Conservation (phyloP, 78 protist genomes). For the Protostelium mycophagum region DNA sequence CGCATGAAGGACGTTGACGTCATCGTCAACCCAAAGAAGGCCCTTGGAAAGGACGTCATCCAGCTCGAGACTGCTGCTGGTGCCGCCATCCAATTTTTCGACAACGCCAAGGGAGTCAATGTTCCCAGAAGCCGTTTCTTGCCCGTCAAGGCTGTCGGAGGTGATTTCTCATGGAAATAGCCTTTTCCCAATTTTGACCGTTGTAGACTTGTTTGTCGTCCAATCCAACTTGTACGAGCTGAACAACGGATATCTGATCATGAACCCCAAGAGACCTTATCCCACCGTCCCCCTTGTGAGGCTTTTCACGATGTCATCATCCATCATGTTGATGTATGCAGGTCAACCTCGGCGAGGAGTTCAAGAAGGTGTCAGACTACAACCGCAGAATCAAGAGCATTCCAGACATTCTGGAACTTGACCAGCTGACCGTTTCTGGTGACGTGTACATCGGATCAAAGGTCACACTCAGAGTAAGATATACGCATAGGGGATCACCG, state of each 20-base stretch:
- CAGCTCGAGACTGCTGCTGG: constrained; percentile 98
- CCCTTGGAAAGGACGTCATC: constrained; percentile 71
- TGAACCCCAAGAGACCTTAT: constrained; percentile 63
- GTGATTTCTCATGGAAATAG: not conserved
- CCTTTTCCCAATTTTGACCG: not conserved
- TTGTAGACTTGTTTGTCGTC: constrained; percentile 86
- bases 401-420: constrained; percentile 88
- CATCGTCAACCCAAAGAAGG: constrained; percentile 90
- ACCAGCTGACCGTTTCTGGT: constrained; percentile 87
- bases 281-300: constrained; percentile 76
- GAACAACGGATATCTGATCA: constrained; percentile 55
- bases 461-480: constrained; percentile 44
- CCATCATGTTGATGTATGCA: too few relatives aligned
- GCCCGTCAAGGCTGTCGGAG: constrained; percentile 90
- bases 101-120: constrained; percentile 71
- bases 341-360: constrained; percentile 83
- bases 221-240: constrained; percentile 82
- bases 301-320: too few relatives aligned
- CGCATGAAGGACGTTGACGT: constrained; percentile 73
- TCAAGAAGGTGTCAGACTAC: constrained; percentile 70
- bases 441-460: constrained; percentile 86
- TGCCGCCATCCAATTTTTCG: constrained; percentile 89
- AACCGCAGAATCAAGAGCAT: constrained; percentile 49
- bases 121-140: constrained; percentile 95
- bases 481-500: not conserved